phyloP scores from a whole-genome alignment of 2,329 filamentous ascomycete genomes.

The Rhynchosporium agropyri region DNA sequence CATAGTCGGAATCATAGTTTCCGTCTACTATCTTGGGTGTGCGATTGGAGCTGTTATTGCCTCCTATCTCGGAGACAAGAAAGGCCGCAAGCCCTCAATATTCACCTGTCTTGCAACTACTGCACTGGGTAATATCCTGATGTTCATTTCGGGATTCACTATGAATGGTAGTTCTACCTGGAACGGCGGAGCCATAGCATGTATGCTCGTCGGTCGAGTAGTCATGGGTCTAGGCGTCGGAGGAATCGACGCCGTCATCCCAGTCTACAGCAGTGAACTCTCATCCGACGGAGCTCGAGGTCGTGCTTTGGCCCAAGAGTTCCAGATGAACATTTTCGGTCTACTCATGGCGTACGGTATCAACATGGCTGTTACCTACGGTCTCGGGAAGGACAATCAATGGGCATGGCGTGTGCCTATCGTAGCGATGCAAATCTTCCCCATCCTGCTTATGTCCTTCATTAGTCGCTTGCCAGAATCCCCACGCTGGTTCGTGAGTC shows the following conservation, averaged over 20 bases:
- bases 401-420: constrained; percentile 67
- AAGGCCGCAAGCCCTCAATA: constrained; percentile 58
- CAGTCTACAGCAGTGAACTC: constrained; percentile 61
- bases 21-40: constrained; percentile 65
- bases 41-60: constrained; percentile 59
- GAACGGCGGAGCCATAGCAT: constrained; percentile 52
- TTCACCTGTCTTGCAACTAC: constrained; percentile 57
- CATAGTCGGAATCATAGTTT: constrained; percentile 61
- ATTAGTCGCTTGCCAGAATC: constrained; percentile 58
- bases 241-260: constrained; percentile 62
- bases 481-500: constrained; percentile 59
- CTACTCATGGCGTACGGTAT: constrained; percentile 62
- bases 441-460: constrained; percentile 54
- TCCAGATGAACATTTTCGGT: constrained; percentile 66
- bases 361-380: constrained; percentile 57
- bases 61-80: constrained; percentile 55
- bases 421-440: constrained; percentile 62
- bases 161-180: constrained; percentile 46
- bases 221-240: constrained; percentile 60
- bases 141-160: constrained; percentile 59
- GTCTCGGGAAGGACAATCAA: constrained; percentile 56
- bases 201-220: constrained; percentile 43
- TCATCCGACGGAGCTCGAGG: constrained; percentile 58
- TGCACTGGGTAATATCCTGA: constrained; percentile 59
- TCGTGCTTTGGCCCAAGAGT: constrained; percentile 62